Evolutionary conservation across 352 stramenopile species (phyloP).

Genomic region (Pythium dissimile): DNA sequence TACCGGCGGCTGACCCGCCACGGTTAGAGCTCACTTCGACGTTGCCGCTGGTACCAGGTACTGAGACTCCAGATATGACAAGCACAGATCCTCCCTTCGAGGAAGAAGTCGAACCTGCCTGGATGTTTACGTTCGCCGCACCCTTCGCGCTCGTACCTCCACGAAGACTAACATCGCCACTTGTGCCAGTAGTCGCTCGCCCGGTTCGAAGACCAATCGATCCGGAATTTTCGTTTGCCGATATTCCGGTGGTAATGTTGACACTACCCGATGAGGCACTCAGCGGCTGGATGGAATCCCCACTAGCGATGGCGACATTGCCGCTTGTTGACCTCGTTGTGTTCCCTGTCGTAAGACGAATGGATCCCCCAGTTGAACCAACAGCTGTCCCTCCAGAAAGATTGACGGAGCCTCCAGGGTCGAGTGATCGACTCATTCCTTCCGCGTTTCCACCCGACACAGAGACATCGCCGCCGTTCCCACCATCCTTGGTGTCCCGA

Average conservation of each 20-base stretch:
- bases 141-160: constrained; percentile 41
- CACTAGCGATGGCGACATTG: constrained; percentile 48
- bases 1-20: constrained; percentile 46
- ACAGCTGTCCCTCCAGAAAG: constrained; percentile 44
- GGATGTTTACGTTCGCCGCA: constrained; percentile 44
- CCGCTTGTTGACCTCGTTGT: constrained; percentile 58
- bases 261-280: constrained; percentile 43
- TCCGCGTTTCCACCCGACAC: constrained; percentile 58
- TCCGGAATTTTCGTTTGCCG: constrained; percentile 42
- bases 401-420: constrained; percentile 49
- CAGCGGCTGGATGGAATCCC: constrained; percentile 37
- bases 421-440: constrained; percentile 35
- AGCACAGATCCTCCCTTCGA: constrained; percentile 48
- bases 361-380: constrained; percentile 48
- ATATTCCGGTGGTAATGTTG: constrained; percentile 37
- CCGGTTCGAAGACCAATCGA: constrained; percentile 39
- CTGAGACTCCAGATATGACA: constrained; percentile 44
- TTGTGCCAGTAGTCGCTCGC: constrained; percentile 36
- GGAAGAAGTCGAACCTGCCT: constrained; percentile 41
- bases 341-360: constrained; percentile 51
- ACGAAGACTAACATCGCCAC: constrained; percentile 53
- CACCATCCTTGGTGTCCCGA: constrained; percentile 51
- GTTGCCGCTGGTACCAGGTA: constrained; percentile 43
- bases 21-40: constrained; percentile 57
- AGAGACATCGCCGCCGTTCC: constrained; percentile 63